Evolutionary conservation across 345 rosid genomes (phyloP), one percentile per base, ranked within the genome.

Genomic region (Gossypium longicalyx): DNA sequence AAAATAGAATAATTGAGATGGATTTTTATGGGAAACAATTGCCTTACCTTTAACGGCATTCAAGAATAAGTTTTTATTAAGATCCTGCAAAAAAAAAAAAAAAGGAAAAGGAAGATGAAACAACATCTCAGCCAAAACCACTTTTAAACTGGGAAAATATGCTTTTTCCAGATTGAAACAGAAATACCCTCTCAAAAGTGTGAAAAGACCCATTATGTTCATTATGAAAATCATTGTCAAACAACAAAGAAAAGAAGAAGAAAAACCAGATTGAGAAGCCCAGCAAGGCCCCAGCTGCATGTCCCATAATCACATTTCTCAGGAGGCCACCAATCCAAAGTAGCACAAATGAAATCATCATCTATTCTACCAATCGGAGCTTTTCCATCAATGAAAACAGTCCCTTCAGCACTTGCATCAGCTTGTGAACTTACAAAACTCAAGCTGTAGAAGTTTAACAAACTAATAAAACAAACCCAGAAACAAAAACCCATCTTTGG

Each of bases 281-380:
- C 91, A 77, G 98, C 90, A 72, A 78, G 88, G 70, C 74, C 92
- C 99, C 99, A 95, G 75, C 87, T 83, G 78, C 99, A 95, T 72
- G 88, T 88, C 19, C 92, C 98, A 76, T 95, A 95, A 79, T 91
- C 97, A 79, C 99, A 95, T 87, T 95, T 95, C 85, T 93, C 87
- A 54, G 98, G 97, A 61, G 99, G 97, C 99, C 98, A 95, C 99
- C 99, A 95, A 76, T 95, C 99, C 77, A 95, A 74, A 60, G 97
- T 95, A 68, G 98, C 98, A 71, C 99, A 93, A 66, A 95, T 78
- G 79, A 90, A 95, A 84, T 93, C 93, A 47, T 91, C 92, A 67
- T 93, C 99, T 66, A 80, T 85, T 79, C 56, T 82, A 63, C 88
- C 99, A 78, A 90, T 88, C 83, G 88, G 82, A 68, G 77, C 61